These are phyloP conservation scores for Fagopyrum esculentum DNA, from an alignment of 148 eudicot species.

Conservation along the genomic window DNA sequence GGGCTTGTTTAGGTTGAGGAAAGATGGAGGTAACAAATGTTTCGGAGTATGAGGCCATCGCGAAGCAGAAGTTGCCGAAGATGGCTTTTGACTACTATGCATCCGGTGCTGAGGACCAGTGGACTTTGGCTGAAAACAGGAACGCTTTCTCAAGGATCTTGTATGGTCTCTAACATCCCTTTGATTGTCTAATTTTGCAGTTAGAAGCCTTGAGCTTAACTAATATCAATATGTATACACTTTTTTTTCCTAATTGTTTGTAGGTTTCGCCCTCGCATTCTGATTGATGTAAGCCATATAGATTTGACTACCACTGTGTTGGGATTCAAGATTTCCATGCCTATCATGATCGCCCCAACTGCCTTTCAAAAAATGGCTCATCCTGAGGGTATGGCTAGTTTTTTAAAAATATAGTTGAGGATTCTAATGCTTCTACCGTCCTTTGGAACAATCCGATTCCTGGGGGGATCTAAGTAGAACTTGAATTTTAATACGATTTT, in stretches of 20 bases:
- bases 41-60: conserved; percentile 80
- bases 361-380: conserved; percentile 99
- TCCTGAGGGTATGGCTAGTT: conserved; percentile 59
- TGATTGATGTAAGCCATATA: conserved; percentile 87
- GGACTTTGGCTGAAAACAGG: conserved; percentile 92
- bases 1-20: conserved; percentile 1
- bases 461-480: neutral
- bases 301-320: conserved; percentile 76
- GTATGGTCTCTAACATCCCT: conserved; percentile 27
- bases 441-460: no score
- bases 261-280: conserved; percentile 96
- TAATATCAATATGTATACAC: neutral
- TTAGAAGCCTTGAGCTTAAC: no score
- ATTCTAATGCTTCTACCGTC: no score
- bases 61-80: conserved; percentile 91
- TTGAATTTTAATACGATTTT: neutral
- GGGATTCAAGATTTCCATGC: conserved; percentile 97
- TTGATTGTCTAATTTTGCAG: neutral
- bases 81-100: conserved; percentile 95
- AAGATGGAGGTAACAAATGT: conserved; percentile 85
- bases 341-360: conserved; percentile 95
- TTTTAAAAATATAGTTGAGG: no score
- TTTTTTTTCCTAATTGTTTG: neutral
- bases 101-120: conserved; percentile 98
- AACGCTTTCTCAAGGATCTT: conserved; percentile 90